Base-by-base conservation (phyloP, 1,139 yeast species). In the Diutina neorugosa region DNA sequence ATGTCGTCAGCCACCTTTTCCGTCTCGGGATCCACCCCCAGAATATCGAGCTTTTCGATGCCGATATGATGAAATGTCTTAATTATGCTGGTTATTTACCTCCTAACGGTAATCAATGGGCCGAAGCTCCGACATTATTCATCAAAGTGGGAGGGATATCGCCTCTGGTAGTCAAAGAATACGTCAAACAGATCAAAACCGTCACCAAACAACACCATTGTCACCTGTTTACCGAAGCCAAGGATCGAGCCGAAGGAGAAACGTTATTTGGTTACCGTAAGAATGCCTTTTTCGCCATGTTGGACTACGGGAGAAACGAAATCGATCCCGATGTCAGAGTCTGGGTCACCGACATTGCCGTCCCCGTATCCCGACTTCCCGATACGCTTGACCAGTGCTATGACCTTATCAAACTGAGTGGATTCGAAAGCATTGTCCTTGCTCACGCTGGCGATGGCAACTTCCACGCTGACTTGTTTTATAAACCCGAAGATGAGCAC, bases 261-360 rank as follows among this genome's bases (percentile, higher is more conserved):
- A 82, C 84, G 57, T 70, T 90, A 52, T 90, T 96, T 96, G 80
- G 86, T 20, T 97, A 96, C 1, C 73, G 97, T 59, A 83, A 93
- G 65, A 83, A 83, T 58, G 96, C 96, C 0, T 70, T 91, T 16
- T 90, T 96, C 93, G 85, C 96, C 1, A 86, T 93, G 1, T 76
- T 85, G 55, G 87, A 84, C 58, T 77, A 78, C 58, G 89, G 86
- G 0, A 66, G 71, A 51, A 68, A 70, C 53, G 67, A 65, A 23
- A 80, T 81, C 60, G 66, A 67, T 21, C 72, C 80, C 43, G 79
- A 81, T 57, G 81, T 83, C 43, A 86, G 83, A 65, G 70, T 84
- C 16, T 89, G 96, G 96, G 80, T 87, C 37, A 89, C 96, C 0
- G 96, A 89, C 64, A 77, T 80, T 53, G 84, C 85, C 1, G 84